Evolutionary conservation across 2,329 filamentous ascomycete species (phyloP).

Genomic region (Pseudogymnoascus sp.): DNA sequence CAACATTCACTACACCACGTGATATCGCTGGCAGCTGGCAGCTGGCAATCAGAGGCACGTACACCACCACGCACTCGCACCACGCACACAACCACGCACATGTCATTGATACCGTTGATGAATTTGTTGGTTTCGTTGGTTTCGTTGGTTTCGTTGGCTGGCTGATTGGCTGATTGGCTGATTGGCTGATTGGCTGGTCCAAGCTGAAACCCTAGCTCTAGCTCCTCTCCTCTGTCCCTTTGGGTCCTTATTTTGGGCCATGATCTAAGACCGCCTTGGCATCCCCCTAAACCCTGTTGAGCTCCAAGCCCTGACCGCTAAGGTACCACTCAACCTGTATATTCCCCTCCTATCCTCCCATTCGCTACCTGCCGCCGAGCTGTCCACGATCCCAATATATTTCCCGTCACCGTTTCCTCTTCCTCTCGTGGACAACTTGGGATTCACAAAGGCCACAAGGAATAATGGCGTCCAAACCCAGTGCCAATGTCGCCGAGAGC

Average conservation of each 20-base stretch:
- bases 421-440: neutral
- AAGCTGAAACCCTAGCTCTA: neutral
- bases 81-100: neutral
- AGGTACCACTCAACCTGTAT: neutral
- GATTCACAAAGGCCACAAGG: conserved; percentile 6
- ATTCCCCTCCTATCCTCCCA: conserved; percentile 4
- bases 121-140: neutral
- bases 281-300: neutral
- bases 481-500: conserved; percentile 41
- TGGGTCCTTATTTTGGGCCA: neutral
- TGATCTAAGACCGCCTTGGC: conserved; percentile 2
- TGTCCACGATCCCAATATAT: conserved; percentile 11
- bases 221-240: neutral
- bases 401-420: neutral
- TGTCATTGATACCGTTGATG: neutral
- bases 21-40: neutral
- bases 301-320: conserved; percentile 6
- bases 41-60: too few relatives aligned
- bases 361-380: conserved; percentile 5
- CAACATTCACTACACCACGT: neutral
- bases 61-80: too few relatives aligned
- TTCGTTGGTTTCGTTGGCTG: too few relatives aligned
- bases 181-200: neutral
- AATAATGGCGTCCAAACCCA: conserved; percentile 41
- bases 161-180: neutral